A percentile compares a stretch with the other conserved stretches of the same genome.
These are phyloP conservation scores for Yamadazyma epiphylla DNA, from an alignment of 1,139 yeast species.

Conservation along the genomic window DNA sequence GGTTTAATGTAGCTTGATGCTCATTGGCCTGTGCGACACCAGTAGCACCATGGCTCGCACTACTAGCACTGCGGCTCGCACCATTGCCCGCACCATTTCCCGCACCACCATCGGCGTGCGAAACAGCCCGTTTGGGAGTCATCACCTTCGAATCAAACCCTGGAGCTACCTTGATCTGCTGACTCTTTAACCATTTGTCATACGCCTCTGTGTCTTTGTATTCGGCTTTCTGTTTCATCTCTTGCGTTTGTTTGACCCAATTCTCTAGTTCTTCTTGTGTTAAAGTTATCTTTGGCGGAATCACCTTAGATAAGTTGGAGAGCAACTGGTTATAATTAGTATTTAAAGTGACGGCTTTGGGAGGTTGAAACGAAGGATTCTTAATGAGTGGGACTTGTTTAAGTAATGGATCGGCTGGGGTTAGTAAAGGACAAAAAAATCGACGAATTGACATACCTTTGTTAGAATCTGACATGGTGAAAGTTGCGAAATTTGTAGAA, in stretches of 20 bases:
- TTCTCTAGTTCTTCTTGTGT: slow-evolving; percentile 21
- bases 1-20: too few species aligned
- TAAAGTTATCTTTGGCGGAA: slow-evolving; percentile 38
- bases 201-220: slow-evolving; percentile 15
- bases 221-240: slow-evolving; percentile 11
- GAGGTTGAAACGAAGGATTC: slow-evolving; percentile 54
- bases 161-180: slow-evolving; percentile 38
- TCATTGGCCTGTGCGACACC: too few species aligned
- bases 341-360: slow-evolving; percentile 55
- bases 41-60: too few species aligned
- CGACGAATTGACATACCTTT: too few species aligned
- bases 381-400: slow-evolving; percentile 57
- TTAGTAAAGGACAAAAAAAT: too few species aligned
- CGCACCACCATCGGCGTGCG: too few species aligned
- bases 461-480: too few species aligned
- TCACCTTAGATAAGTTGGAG: slow-evolving; percentile 28
- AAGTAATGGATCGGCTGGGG: slow-evolving; percentile 46
- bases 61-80: too few species aligned
- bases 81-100: too few species aligned
- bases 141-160: slow-evolving; percentile 36
- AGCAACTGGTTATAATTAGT: slow-evolving; percentile 44
- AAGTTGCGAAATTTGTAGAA: too few species aligned
- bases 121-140: slow-evolving; percentile 21
- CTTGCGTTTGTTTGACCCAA: slow-evolving; percentile 28
- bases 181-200: slow-evolving; percentile 31